Conservation (phyloP, 2,329 filamentous ascomycete genomes). For the Ploettnerulaceae sp. region DNA sequence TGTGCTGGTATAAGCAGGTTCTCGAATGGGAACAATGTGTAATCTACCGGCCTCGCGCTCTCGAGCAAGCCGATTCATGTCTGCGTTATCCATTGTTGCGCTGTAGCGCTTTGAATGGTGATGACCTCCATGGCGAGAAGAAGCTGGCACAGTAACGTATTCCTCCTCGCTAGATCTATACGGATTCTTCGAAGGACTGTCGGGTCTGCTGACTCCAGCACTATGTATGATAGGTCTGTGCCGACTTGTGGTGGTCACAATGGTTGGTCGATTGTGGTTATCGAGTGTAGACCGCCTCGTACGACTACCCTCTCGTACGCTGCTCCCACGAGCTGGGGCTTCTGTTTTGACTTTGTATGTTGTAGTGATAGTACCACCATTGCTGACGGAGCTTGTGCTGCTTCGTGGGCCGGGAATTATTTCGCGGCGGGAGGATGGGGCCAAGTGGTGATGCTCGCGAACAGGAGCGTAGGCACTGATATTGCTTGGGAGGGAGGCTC, state of each 20-base stretch:
- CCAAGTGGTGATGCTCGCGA: slow-evolving; percentile 45
- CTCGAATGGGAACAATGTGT: slow-evolving; percentile 22
- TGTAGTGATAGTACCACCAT: slow-evolving; percentile 41
- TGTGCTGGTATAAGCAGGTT: slow-evolving; percentile 21
- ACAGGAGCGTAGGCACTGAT: slow-evolving; percentile 11
- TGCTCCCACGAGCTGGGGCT: slow-evolving; percentile 43
- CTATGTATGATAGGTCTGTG: slow-evolving; percentile 30
- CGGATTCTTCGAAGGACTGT: slow-evolving; percentile 49
- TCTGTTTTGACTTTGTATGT: slow-evolving; percentile 55
- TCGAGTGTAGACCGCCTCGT: slow-evolving; percentile 47
- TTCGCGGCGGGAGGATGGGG: slow-evolving; percentile 40
- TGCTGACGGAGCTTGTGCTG: slow-evolving; percentile 31
- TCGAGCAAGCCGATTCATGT: slow-evolving; percentile 31
- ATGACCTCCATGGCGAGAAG: slow-evolving; percentile 44
- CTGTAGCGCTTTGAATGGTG: slow-evolving; percentile 40
- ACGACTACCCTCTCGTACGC: slow-evolving; percentile 45
- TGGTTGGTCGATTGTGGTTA: slow-evolving; percentile 39
- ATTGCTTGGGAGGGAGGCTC: slow-evolving; percentile 49
- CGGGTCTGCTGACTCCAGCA: slow-evolving; percentile 33
- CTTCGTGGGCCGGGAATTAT: slow-evolving; percentile 35
- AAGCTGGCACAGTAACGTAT: slow-evolving; percentile 54
- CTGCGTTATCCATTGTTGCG: slow-evolving; percentile 47
- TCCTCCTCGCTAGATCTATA: slow-evolving; percentile 49
- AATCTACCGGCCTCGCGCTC: slow-evolving; percentile 24
- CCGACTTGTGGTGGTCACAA: slow-evolving; percentile 49